Evolutionary conservation across 2,329 filamentous ascomycete genomes (phyloP), one percentile per base, ranked within the genome.

Genomic region (Alternaria sp.): DNA sequence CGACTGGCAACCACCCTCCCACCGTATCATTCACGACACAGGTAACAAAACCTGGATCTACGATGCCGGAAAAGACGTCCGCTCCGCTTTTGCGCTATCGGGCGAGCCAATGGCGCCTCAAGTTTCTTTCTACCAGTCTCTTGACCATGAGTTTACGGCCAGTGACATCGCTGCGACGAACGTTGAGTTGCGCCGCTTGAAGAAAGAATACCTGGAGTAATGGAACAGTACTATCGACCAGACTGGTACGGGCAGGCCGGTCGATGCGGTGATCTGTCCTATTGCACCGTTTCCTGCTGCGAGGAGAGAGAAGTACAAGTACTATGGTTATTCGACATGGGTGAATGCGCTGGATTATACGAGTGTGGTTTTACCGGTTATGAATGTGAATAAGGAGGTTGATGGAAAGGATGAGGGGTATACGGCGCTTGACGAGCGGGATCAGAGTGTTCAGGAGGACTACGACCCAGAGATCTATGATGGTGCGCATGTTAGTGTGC

Each of bases 391-490:
- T 40, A 72, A 72, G 51, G 31, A 29, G 0, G 23, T 76, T 31
- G 76, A 78, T 58, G 50, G 44, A 40, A 63, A 62, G 37, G 69
- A 72, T 23, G 61, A 57, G 4, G 58, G 36, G 0, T 78, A 71
- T 53, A 54, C 58, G 52, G 68, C 71, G 0, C 37, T 76, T 17
- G 63, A 67, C 49, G 71, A 75, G 5, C 51, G 42, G 29, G 77
- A 79, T 53, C 61, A 62, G 53, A 40, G 39, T 26, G 59, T 70
- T 3, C 67, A 72, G 21, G 68, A 71, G 7, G 70, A 66, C 28
- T 77, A 80, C 60, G 77, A 80, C 54, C 73, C 77, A 0, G 70
- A 76, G 28, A 72, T 78, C 1, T 80, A 77, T 34, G 67, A 78
- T 33, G 77, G 76, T 1, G 74, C 77, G 3, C 77, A 77, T 61